Evolutionary conservation across 78 protist genomes (phyloP).

Genomic region (Blattamonas nauphoetae): DNA sequence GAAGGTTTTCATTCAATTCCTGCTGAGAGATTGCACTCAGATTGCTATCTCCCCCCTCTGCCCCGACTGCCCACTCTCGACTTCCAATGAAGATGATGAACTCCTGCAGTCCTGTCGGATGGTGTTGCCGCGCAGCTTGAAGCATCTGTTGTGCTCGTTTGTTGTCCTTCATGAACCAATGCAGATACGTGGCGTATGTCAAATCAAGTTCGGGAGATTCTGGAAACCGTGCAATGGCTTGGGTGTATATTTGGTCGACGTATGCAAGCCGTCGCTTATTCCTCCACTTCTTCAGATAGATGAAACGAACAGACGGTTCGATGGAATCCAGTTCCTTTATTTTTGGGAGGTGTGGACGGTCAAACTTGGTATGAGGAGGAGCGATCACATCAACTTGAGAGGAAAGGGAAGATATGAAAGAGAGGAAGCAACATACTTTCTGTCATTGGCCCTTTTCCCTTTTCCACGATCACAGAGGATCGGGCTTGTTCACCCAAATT

Average conservation of each 20-base stretch:
- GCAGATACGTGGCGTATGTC: neutral
- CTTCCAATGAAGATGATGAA: neutral
- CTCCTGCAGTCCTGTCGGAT: neutral
- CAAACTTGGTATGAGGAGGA: neutral
- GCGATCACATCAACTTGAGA: neutral
- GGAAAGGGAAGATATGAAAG: neutral
- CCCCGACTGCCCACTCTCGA: neutral
- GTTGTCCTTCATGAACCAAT: neutral
- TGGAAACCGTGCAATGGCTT: neutral
- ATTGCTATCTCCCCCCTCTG: neutral
- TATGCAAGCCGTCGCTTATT: neutral
- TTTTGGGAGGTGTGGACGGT: neutral
- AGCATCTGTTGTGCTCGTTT: neutral
- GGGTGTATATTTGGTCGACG: neutral
- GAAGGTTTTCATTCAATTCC: neutral
- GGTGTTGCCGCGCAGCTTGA: neutral
- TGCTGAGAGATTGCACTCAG: neutral
- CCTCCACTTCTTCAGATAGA: neutral
- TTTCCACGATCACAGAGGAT: too few relatives aligned
- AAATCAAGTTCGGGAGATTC: neutral
- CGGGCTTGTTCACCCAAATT: too few relatives aligned
- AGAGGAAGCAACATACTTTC: too few relatives aligned
- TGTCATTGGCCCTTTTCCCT: too few relatives aligned
- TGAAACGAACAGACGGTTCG: neutral
- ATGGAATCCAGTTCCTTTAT: neutral